Base-by-base conservation (phyloP, 2,329 filamentous ascomycete species). In the Raffaelea ambrosiae region DNA sequence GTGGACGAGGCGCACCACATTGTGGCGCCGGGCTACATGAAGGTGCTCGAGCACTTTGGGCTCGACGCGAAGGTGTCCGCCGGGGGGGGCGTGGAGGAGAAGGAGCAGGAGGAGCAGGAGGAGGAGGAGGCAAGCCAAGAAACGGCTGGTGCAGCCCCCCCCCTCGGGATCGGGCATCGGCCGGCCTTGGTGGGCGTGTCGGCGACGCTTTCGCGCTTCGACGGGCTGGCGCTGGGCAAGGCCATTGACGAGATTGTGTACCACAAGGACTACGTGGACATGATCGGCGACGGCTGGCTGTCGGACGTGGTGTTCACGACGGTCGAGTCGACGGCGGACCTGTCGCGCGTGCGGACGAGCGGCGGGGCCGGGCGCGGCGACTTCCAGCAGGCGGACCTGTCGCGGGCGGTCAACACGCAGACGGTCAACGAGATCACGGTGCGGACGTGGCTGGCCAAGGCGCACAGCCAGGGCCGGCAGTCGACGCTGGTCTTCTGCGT, bases 1-100 rank as follows among this genome's bases (percentile, higher is more conserved):
- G 91, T 98, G 4, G 93, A 98, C 55, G 93, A 98, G 66, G 93
- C 91, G 4, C 93, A 98, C 63, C 93, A 98, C 64, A 95, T 97
- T 46, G 90, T 96, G 40, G 86, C 93, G 1, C 74, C 79, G 2
- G 81, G 82, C 8, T 97, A 97, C 59, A 72, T 94, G 52, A 74
- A 77, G 39, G 76, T 82, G 0, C 70, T 98, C 43, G 70, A 76
- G n/a, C 81, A 97, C 63, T 95, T 98, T 62, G 79, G 83, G 0
- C 74, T 95, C 18, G 57, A 61, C 26, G 39, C 51, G 19, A 72
- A 69, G 54, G 69, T 72, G 13, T 66, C 79, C 47, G 5, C 16
- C 4, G n/a, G n/a, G n/a, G n/a, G n/a, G n/a, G n/a, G n/a, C n/a
- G n/a, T n/a, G n/a, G 3, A 14, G 16, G 23, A 22, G 52, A 14